Percentiles rank a stretch among this genome's conserved stretches.
Evolutionary conservation across 2,329 filamentous ascomycete species (phyloP).

Genomic region (Saccharata proteae): DNA sequence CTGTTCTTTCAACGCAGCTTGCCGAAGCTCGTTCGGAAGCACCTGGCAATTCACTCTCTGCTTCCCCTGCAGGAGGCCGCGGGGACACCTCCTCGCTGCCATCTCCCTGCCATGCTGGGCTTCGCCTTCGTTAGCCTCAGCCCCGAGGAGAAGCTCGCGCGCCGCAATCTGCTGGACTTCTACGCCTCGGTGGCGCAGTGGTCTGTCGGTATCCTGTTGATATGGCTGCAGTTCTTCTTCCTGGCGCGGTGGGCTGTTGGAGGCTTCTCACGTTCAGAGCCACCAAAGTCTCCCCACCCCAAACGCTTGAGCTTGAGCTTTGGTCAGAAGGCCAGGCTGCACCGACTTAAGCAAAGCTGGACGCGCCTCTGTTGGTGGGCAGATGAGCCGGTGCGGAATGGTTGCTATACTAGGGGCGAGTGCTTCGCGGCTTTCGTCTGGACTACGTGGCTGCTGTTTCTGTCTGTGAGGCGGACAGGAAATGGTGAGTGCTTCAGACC

Average conservation of each 20-base stretch:
- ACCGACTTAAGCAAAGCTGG: constrained; percentile 14
- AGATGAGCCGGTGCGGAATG: constrained; percentile 29
- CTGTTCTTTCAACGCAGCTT: no score
- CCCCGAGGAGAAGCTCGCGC: constrained; percentile 35
- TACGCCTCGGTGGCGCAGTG: constrained; percentile 45
- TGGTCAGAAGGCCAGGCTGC: constrained; percentile 16
- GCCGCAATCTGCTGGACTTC: constrained; percentile 41
- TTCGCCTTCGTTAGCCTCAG: constrained; percentile 44
- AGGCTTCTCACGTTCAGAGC: constrained; percentile 10
- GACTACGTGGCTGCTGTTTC: constrained; percentile 39
- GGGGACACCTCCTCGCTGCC: background rate
- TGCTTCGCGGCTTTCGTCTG: constrained; percentile 37
- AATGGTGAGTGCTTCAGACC: constrained; percentile 33
- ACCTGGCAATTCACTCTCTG: no score
- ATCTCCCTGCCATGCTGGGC: constrained; percentile 17
- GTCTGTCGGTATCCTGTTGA: constrained; percentile 37
- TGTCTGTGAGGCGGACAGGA: constrained; percentile 39
- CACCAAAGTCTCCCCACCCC: constrained; percentile 30
- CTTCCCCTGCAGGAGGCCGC: no score
- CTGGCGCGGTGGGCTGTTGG: constrained; percentile 11
- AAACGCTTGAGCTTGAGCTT: constrained; percentile 19
- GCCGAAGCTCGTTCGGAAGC: no score
- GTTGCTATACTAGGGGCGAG: constrained; percentile 40
- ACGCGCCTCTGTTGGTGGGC: constrained; percentile 31
- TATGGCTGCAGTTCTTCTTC: constrained; percentile 29